phyloP scores from a whole-genome alignment of 2,329 filamentous ascomycete genomes.

The Bimuria novae-zelandiae region DNA sequence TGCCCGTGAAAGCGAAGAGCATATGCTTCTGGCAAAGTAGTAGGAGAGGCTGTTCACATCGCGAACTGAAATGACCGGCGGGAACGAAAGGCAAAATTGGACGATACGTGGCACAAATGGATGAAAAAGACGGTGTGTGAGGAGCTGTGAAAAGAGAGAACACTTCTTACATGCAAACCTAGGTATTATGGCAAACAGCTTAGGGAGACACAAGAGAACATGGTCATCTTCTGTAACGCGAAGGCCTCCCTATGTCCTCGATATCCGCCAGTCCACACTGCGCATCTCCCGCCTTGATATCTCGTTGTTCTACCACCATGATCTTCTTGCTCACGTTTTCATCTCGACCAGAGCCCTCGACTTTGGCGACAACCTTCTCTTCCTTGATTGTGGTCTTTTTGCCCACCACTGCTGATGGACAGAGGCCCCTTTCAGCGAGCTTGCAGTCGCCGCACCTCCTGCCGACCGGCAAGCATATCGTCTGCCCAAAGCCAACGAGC shows the following conservation, averaged over 20 bases:
- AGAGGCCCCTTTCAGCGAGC: conserved; percentile 75
- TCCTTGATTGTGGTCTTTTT: conserved; percentile 59
- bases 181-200: no score
- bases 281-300: conserved; percentile 36
- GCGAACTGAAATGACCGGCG: no score
- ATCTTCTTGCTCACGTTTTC: conserved; percentile 23
- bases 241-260: conserved; percentile 35
- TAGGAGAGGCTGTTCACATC: no score
- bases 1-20: no score
- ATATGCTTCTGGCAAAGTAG: no score
- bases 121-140: no score
- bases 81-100: no score
- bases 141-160: no score
- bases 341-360: conserved; percentile 42
- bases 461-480: conserved; percentile 79
- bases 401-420: conserved; percentile 57
- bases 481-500: conserved; percentile 87
- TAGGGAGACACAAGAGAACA: no score
- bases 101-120: no score
- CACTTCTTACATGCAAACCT: no score
- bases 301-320: conserved; percentile 16
- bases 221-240: background rate
- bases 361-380: conserved; percentile 41
- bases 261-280: conserved; percentile 33
- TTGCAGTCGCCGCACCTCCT: conserved; percentile 85